These are phyloP conservation scores for Metschnikowia chrysomelidarum DNA, from an alignment of 805 yeast species.

Conservation along the genomic window DNA sequence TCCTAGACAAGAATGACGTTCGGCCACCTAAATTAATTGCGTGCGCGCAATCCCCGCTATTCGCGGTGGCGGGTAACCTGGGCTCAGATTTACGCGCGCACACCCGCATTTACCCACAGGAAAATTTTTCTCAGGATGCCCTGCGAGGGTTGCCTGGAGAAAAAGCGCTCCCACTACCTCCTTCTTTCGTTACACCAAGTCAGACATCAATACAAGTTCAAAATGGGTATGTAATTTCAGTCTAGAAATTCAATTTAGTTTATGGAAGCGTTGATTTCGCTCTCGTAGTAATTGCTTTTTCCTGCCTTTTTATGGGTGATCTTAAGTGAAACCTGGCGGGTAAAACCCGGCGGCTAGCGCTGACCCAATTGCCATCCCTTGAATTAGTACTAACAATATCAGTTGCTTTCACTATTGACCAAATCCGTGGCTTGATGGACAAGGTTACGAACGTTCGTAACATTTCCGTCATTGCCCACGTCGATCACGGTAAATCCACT, in stretches of 20 bases:
- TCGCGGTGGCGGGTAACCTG: constrained; percentile 20
- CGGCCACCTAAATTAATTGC: no score
- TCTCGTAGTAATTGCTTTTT: no score
- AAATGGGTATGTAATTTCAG: constrained; percentile 35
- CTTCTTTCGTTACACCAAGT: constrained; percentile 23
- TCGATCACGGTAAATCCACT: constrained; percentile 99
- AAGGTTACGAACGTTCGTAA: constrained; percentile 99
- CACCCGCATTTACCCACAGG: constrained; percentile 15
- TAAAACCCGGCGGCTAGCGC: no score
- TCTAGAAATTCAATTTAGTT: no score
- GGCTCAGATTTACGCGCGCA: constrained; percentile 15
- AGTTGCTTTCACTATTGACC: constrained; percentile 59
- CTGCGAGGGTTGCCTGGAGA: constrained; percentile 21
- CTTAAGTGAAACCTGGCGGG: no score
- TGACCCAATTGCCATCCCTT: no score
- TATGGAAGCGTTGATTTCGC: no score
- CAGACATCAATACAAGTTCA: constrained; percentile 28
- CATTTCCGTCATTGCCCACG: constrained; percentile 99
- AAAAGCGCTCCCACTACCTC: constrained; percentile 19
- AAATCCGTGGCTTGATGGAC: constrained; percentile 99
- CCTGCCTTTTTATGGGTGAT: no score
- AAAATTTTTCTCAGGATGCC: constrained; percentile 24
- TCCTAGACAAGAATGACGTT: no score
- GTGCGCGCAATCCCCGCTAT: constrained; percentile 11
- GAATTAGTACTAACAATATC: constrained; percentile 25